Evolutionary conservation across 805 yeast species (phyloP).

Genomic region (Yueomyces sp.): DNA sequence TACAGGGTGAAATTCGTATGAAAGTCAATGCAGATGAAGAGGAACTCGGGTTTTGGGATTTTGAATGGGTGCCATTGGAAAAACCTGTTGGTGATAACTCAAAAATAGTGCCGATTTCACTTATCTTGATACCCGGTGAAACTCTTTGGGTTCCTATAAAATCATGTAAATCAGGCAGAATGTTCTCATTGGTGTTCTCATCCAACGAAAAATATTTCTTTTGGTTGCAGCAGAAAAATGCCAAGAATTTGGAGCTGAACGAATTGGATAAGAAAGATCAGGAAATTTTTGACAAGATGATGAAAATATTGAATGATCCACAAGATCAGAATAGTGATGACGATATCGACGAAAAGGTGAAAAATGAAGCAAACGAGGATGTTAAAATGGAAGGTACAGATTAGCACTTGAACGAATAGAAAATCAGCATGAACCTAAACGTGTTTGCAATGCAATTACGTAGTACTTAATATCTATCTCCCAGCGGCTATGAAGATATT

Average conservation of each 20-base stretch:
- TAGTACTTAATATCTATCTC: no score
- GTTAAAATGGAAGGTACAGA: conserved; percentile 1
- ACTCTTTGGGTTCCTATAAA: conserved; percentile 59
- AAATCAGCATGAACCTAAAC: no score
- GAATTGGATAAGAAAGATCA: conserved; percentile 47
- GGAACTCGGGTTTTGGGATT: conserved; percentile 23
- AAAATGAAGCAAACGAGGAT: conserved; percentile 2
- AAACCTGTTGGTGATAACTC: conserved; percentile 14
- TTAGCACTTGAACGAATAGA: no score
- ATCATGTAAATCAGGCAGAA: conserved; percentile 65
- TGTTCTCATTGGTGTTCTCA: conserved; percentile 53
- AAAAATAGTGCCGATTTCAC: conserved; percentile 19
- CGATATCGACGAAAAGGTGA: conserved; percentile 6
- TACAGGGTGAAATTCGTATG: conserved; percentile 33
- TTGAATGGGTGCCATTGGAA: conserved; percentile 22
- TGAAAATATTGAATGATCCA: conserved; percentile 31
- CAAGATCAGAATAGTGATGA: conserved; percentile 11
- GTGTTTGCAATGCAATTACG: no score
- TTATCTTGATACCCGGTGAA: conserved; percentile 74
- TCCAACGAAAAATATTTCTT: conserved; percentile 43
- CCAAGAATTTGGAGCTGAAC: conserved; percentile 32
- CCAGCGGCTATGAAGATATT: no score
- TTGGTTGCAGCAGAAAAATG: conserved; percentile 67
- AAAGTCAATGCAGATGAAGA: conserved; percentile 21
- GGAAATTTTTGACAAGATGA: conserved; percentile 35